phyloP scores from a whole-genome alignment of 2,329 filamentous ascomycete species.

The Pyrenochaeta sp. region DNA sequence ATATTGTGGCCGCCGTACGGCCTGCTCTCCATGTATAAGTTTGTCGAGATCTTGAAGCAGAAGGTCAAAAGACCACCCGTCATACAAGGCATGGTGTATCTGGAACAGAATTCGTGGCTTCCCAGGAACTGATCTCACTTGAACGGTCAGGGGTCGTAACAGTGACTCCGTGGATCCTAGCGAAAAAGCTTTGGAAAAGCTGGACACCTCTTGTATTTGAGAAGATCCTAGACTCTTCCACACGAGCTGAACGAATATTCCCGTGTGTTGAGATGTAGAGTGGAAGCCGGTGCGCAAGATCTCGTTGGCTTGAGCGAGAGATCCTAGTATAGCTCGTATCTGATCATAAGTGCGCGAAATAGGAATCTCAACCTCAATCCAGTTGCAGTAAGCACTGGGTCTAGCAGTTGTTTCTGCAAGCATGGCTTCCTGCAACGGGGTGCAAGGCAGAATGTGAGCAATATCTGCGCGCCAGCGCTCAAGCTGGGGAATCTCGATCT shows the following conservation, averaged over 20 bases:
- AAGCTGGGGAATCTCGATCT: slow-evolving; percentile 20
- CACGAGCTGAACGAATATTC: slow-evolving; percentile 68
- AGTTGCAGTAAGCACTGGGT: slow-evolving; percentile 76
- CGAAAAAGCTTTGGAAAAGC: slow-evolving; percentile 52
- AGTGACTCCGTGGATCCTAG: slow-evolving; percentile 51
- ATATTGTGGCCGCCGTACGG: slow-evolving; percentile 65
- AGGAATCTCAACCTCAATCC: slow-evolving; percentile 70
- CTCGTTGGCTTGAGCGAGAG: slow-evolving; percentile 60
- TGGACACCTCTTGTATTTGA: slow-evolving; percentile 56
- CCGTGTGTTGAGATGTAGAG: slow-evolving; percentile 49
- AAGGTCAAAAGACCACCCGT: slow-evolving; percentile 91
- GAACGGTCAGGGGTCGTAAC: slow-evolving; percentile 69
- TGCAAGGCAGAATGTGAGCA: slow-evolving; percentile 66
- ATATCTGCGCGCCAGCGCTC: slow-evolving; percentile 18
- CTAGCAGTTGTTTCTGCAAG: slow-evolving; percentile 74
- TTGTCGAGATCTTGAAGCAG: slow-evolving; percentile 71
- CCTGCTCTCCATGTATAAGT: slow-evolving; percentile 53
- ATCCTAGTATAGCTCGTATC: slow-evolving; percentile 50
- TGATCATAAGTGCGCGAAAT: slow-evolving; percentile 36
- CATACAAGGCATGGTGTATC: slow-evolving; percentile 85
- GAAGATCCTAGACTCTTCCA: slow-evolving; percentile 62
- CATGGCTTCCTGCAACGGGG: slow-evolving; percentile 80
- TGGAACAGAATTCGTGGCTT: slow-evolving; percentile 55
- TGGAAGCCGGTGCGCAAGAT: slow-evolving; percentile 79
- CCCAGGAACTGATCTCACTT: slow-evolving; percentile 54